These are phyloP conservation scores for Bonia amplexicaulis DNA, from an alignment of 176 grass and related monocot genomes.

Conservation along the genomic window DNA sequence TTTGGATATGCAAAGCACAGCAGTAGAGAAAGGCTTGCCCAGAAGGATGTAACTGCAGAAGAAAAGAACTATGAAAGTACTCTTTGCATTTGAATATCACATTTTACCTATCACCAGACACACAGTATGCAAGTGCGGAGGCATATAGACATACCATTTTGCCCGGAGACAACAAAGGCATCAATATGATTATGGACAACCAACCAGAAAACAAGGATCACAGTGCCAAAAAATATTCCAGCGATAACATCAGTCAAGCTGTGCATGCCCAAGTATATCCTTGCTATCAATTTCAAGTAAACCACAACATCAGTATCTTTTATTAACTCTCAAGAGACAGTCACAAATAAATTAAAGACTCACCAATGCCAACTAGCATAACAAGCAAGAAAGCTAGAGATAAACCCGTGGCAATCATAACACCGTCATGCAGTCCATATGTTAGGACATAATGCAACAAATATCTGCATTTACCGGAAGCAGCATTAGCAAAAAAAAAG, in stretches of 20 bases:
- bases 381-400: conserved; percentile 54
- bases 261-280: conserved; percentile 98
- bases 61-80: background rate
- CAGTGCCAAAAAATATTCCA: conserved; percentile 62
- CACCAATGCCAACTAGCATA: conserved; percentile 61
- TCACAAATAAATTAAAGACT: conserved; percentile 11
- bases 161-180: conserved; percentile 67
- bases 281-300: conserved; percentile 49
- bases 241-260: conserved; percentile 75
- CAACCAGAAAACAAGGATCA: conserved; percentile 87
- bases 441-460: conserved; percentile 71
- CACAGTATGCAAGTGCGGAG: background rate
- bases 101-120: background rate
- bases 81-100: background rate
- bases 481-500: background rate
- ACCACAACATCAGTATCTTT: conserved; percentile 18
- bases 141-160: conserved; percentile 68
- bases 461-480: conserved; percentile 53
- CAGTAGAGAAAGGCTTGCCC: conserved; percentile 68
- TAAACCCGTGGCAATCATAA: conserved; percentile 30
- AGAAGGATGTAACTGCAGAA: conserved; percentile 81
- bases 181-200: conserved; percentile 58
- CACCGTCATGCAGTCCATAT: conserved; percentile 19
- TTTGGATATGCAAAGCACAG: conserved; percentile 84
- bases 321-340: background rate